Evolutionary conservation across 768 basidiomycete species (phyloP), one percentile per base, ranked within the genome.

Genomic region (Auricularia cornea): DNA sequence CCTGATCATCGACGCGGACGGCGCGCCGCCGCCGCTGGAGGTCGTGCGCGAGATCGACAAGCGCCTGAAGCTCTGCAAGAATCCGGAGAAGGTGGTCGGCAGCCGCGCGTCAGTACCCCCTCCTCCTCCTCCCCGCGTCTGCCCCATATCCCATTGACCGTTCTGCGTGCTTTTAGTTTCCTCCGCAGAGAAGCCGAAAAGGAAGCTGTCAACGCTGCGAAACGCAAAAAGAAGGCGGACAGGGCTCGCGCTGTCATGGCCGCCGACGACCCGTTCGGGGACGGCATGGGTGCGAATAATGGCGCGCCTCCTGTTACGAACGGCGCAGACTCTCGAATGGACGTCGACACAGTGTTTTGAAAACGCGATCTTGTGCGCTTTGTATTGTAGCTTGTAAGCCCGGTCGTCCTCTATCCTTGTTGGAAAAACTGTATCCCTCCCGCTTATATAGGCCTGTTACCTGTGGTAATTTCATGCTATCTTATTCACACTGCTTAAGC

Each of bases 21-120:
- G 87, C 18, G 79, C 80, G 23, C 81, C 83, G 29, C 85, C 93
- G n/a, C 81, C 91, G 63, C 80, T 96, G 14, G 93, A 93, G 64
- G 79, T 82, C 32, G 94, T 98, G 16, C 88, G 91, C 16, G 89
- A 91, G 70, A 88, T 98, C 6, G 97, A 99, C 73, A 83, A 88
- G 70, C 80, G 94, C 54, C 77, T 99, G 56, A 88, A 85, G 70
- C 70, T 89, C 40, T 98, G 96, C 79, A 92, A 94, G 72, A 98
- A 99, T 70, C 97, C 97, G 3, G 94, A 96, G 74, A 97, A 95
- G 74, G 87, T 96, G 4, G 85, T 87, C 14, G 94, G 94, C n/a
- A 96, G 87, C 66, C 87, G 84, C 65, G 89, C 91, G 2, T 94
- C 89, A 72, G 72, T 87, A 29, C 3, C 6, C 26, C 14, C 29